Evolutionary conservation across 352 stramenopile species (phyloP).

Genomic region (Pythium dissimile): DNA sequence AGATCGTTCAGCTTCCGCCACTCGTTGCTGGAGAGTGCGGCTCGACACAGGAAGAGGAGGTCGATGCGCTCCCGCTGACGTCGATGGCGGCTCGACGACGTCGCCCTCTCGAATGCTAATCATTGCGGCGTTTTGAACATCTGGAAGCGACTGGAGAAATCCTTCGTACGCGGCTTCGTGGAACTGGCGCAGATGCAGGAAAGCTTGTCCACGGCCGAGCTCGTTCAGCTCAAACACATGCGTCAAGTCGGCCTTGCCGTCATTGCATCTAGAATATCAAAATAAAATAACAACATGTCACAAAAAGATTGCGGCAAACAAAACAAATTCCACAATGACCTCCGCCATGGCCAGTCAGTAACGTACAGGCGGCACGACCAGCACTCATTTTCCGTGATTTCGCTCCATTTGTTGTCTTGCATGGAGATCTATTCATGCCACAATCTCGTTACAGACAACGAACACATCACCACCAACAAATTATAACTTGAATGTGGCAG

Average conservation of each 20-base stretch:
- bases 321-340: not conserved
- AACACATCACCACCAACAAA: not conserved
- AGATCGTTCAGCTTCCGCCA: conserved; percentile 57
- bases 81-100: not conserved
- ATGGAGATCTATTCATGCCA: conserved; percentile 55
- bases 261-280: conserved; percentile 43
- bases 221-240: conserved; percentile 67
- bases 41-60: not conserved
- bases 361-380: conserved; percentile 66
- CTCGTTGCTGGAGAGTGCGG: conserved; percentile 23
- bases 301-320: not conserved
- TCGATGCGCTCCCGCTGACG: not conserved
- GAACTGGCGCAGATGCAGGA: conserved; percentile 57
- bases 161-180: conserved; percentile 53
- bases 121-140: conserved; percentile 16
- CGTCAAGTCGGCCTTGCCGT: conserved; percentile 48
- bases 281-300: conserved; percentile 5
- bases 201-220: conserved; percentile 48
- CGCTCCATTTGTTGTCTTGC: conserved; percentile 84
- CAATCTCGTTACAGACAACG: not conserved
- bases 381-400: conserved; percentile 71
- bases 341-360: not conserved
- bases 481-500: too few species aligned
- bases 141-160: conserved; percentile 46
- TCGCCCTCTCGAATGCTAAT: conserved; percentile 1